A percentile compares a stretch with the other conserved stretches of the same genome.
These are phyloP conservation scores for Skeletonema marinoi DNA, from an alignment of 108 stramenopile species.

Conservation along the genomic window DNA sequence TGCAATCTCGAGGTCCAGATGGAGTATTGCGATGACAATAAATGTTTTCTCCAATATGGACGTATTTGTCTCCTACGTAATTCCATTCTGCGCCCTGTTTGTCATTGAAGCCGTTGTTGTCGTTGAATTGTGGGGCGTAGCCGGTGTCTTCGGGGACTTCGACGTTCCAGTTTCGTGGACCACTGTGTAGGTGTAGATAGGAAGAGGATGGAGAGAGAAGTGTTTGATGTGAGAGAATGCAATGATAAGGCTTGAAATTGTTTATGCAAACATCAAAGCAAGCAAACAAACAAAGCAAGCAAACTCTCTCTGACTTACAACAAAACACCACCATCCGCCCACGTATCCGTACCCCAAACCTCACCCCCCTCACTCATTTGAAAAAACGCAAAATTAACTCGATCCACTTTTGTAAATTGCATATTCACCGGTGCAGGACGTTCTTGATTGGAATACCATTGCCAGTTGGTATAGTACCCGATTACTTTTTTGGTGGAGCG, in stretches of 20 bases:
- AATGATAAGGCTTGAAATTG: neutral
- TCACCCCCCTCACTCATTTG: slow-evolving; percentile 30
- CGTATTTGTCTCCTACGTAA: slow-evolving; percentile 40
- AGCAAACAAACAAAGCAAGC: no score
- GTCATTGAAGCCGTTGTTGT: slow-evolving; percentile 48
- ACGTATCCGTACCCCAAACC: slow-evolving; percentile 43
- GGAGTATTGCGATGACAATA: slow-evolving; percentile 40
- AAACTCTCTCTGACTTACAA: slow-evolving; percentile 14
- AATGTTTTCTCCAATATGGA: slow-evolving; percentile 27
- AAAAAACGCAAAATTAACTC: slow-evolving; percentile 46
- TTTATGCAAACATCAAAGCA: no score
- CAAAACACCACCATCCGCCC: slow-evolving; percentile 36
- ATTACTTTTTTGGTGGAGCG: slow-evolving; percentile 22
- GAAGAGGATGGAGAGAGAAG: neutral
- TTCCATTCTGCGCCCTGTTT: slow-evolving; percentile 16
- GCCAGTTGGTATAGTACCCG: slow-evolving; percentile 42
- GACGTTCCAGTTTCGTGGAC: slow-evolving; percentile 43
- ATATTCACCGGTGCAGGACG: slow-evolving; percentile 25
- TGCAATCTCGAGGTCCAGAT: slow-evolving; percentile 36
- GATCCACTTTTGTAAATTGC: slow-evolving; percentile 34
- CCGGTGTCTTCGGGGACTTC: slow-evolving; percentile 14
- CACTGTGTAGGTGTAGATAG: neutral
- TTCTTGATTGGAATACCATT: slow-evolving; percentile 31
- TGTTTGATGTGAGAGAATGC: neutral
- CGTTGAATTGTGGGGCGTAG: slow-evolving; percentile 49